A percentile compares a stretch with the other conserved stretches of the same genome.
Evolutionary conservation across 2,329 filamentous ascomycete genomes (phyloP).

Genomic region (Paecilomyces sp.): DNA sequence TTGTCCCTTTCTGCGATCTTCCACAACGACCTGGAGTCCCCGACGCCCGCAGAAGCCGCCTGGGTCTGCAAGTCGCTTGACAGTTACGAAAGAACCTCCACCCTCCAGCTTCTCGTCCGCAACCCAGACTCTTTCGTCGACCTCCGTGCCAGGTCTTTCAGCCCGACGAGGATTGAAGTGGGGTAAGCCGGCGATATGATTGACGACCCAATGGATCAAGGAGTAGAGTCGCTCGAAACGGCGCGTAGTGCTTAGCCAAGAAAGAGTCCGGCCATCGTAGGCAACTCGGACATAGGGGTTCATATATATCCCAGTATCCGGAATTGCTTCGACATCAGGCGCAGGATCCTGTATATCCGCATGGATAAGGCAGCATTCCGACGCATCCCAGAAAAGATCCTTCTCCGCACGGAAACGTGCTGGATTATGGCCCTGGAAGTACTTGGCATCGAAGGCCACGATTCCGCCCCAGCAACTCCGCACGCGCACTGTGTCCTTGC

Average conservation of each 20-base stretch:
- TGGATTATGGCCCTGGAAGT: conserved; percentile 35
- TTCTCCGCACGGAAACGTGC: conserved; percentile 52
- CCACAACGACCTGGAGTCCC: conserved; percentile 37
- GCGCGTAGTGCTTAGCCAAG: conserved; percentile 53
- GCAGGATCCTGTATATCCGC: conserved; percentile 39
- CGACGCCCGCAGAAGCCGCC: conserved; percentile 40
- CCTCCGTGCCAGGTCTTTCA: conserved; percentile 50
- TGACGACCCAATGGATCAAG: conserved; percentile 52
- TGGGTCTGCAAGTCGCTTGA: conserved; percentile 33
- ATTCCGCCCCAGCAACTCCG: conserved; percentile 73
- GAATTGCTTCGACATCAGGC: conserved; percentile 21
- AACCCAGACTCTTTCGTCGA: conserved; percentile 36
- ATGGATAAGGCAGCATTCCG: conserved; percentile 56
- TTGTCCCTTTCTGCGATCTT: conserved; percentile 33
- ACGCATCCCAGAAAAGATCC: conserved; percentile 56
- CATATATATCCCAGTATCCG: conserved; percentile 58
- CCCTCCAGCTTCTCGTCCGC: conserved; percentile 17
- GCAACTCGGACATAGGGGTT: conserved; percentile 69
- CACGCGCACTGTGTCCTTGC: conserved; percentile 56
- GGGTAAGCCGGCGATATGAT: conserved; percentile 50
- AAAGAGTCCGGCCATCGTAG: conserved; percentile 52
- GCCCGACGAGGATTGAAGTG: conserved; percentile 53
- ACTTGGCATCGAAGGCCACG: conserved; percentile 45
- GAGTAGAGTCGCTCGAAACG: conserved; percentile 61
- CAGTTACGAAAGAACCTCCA: conserved; percentile 31